Percentiles rank a stretch among this genome's conserved stretches.
Evolutionary conservation across 2,329 filamentous ascomycete genomes (phyloP).

Genomic region (Byssochlamys sp.): DNA sequence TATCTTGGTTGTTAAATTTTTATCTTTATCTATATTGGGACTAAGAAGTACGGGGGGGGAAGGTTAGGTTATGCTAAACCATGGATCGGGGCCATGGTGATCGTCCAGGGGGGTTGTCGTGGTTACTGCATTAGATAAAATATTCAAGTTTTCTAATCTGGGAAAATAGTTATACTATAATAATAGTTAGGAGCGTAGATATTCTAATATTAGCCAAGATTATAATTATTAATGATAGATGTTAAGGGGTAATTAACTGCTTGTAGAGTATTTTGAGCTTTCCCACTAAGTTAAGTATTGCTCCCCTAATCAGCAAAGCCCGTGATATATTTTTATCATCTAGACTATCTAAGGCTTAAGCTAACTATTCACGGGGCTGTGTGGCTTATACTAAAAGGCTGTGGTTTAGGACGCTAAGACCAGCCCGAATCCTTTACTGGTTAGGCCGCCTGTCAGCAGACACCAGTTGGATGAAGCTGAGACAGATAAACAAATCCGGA

Average conservation of each 20-base stretch:
- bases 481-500: background rate
- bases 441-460: background rate
- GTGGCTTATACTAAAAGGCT: background rate
- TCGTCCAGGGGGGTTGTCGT: background rate
- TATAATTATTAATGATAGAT: too few species aligned
- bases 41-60: background rate
- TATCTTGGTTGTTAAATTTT: background rate
- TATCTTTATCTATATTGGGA: background rate
- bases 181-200: too few species aligned
- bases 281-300: too few species aligned
- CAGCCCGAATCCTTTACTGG: background rate
- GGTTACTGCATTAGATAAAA: background rate
- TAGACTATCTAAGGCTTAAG: background rate
- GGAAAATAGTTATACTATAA: too few species aligned
- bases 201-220: too few species aligned
- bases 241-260: too few species aligned
- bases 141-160: background rate
- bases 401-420: background rate
- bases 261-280: too few species aligned
- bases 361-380: background rate
- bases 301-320: background rate
- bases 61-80: background rate
- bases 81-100: background rate
- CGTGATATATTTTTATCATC: background rate
- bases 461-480: background rate